These are phyloP conservation scores for Striga hermonthica DNA, from an alignment of 305 asterid species.

Conservation along the genomic window DNA sequence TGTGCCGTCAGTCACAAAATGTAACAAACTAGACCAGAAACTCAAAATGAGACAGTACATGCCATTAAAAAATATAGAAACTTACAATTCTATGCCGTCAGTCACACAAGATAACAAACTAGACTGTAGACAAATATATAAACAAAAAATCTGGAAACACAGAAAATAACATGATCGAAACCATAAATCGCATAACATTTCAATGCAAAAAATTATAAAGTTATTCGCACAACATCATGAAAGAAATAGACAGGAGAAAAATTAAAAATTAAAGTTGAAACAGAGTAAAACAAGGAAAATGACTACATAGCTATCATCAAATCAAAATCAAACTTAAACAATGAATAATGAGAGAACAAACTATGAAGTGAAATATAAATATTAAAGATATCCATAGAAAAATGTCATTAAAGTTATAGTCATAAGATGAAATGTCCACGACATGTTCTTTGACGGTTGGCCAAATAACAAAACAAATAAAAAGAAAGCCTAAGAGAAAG, in stretches of 20 bases:
- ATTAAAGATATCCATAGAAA: neutral
- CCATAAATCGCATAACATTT: neutral
- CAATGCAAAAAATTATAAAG: neutral
- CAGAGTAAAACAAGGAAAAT: neutral
- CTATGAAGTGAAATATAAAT: slow-evolving; percentile 1
- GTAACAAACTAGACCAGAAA: neutral
- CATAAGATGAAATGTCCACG: neutral
- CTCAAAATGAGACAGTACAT: neutral
- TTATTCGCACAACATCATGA: neutral
- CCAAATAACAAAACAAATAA: no score
- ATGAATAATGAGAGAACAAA: slow-evolving; percentile 5
- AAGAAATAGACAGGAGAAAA: neutral
- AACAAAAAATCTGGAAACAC: neutral
- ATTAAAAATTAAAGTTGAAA: neutral
- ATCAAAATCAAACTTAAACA: neutral
- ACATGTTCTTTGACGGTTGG: neutral
- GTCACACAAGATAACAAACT: neutral
- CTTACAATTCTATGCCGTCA: neutral
- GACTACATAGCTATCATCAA: neutral
- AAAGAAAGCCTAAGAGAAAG: neutral
- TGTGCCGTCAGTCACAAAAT: neutral
- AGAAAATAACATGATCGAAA: neutral
- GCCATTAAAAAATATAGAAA: neutral
- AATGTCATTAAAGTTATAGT: neutral
- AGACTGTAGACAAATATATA: neutral